These are phyloP conservation scores for Aegilops sharonensis DNA, from an alignment of 176 grass and related monocot genomes.

Conservation along the genomic window DNA sequence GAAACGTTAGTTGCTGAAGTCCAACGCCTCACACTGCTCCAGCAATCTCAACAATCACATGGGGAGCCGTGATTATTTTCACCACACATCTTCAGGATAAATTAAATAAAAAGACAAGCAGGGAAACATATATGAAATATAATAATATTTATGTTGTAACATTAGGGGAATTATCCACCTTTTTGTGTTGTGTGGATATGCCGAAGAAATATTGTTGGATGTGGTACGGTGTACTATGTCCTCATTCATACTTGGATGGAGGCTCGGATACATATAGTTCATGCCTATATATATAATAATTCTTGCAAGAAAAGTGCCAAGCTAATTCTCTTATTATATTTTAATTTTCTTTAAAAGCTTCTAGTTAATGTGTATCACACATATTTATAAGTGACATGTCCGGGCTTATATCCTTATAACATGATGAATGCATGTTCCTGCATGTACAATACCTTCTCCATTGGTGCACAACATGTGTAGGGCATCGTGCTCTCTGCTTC, in stretches of 20 bases:
- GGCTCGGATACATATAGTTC: too few species aligned
- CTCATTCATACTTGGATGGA: not conserved
- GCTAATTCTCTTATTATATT: not conserved
- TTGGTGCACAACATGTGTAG: too few species aligned
- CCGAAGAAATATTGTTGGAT: too few species aligned
- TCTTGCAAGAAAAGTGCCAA: not conserved
- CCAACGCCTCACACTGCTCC: slow-evolving; percentile 2
- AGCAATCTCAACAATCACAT: not conserved
- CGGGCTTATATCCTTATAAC: too few species aligned
- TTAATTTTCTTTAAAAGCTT: not conserved
- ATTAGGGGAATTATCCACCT: not conserved
- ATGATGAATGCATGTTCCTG: too few species aligned
- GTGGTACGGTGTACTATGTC: not conserved
- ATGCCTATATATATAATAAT: not conserved
- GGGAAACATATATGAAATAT: not conserved
- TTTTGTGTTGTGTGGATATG: not conserved
- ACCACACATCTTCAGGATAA: not conserved
- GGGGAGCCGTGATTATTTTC: not conserved
- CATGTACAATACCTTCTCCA: too few species aligned
- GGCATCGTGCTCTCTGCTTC: too few species aligned
- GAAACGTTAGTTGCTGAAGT: slow-evolving; percentile 44
- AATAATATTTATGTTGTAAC: not conserved
- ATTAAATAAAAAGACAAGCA: not conserved
- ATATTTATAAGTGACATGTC: too few species aligned
- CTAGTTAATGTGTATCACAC: too few species aligned